Evolutionary conservation across 2,329 filamentous ascomycete species (phyloP), one percentile per base, ranked within the genome.

Genomic region (Elsinoe batatas): DNA sequence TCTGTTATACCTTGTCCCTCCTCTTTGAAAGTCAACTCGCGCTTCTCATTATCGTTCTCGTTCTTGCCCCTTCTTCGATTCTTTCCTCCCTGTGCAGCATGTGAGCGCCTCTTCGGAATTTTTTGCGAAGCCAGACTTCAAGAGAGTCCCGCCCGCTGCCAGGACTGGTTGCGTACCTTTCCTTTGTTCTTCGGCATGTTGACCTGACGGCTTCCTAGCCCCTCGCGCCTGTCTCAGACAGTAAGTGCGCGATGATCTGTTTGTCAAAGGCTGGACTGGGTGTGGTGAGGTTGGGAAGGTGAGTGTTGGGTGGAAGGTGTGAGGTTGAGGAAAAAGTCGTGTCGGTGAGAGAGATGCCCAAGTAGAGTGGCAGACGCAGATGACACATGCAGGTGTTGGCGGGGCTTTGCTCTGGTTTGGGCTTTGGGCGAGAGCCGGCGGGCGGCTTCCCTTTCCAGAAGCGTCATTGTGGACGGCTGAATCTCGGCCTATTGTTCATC

Each of bases 101-200:
- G 63, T 70, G 62, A 71, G 68, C 50, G 59, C 1, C 15, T 57
- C 53, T 37, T 47, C 15, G 17, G 10, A 40, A 2, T 53, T 38
- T 64, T 55, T 49, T 20, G 51, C 17, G 32, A 13, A 4, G 44
- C 60, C 65, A 56, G 68, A 63, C 18, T 44, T 56, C 47, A 38
- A 47, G 36, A 22, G 37, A 43, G 26, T 44, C n/a, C 44, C 38
- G 30, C 40, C 56, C 38, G 40, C 57, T 49, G 60, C 58, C 11
- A 35, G 46, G 46, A 30, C 55, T 20, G 42, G n/a, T 49, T 15
- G 68, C 80, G 71, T 79, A 95, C 90, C 79, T 95, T 96, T 91
- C 91, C 91, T 85, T 96, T 96, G 75, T 96, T 96, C 88, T 96
- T 96, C 69, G 91, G 91, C 91, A 96, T 96, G 60, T 75, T 84